Evolutionary conservation across 208 protist genomes (phyloP), one percentile per base, ranked within the genome.

Genomic region (Borovskyia barvae): DNA sequence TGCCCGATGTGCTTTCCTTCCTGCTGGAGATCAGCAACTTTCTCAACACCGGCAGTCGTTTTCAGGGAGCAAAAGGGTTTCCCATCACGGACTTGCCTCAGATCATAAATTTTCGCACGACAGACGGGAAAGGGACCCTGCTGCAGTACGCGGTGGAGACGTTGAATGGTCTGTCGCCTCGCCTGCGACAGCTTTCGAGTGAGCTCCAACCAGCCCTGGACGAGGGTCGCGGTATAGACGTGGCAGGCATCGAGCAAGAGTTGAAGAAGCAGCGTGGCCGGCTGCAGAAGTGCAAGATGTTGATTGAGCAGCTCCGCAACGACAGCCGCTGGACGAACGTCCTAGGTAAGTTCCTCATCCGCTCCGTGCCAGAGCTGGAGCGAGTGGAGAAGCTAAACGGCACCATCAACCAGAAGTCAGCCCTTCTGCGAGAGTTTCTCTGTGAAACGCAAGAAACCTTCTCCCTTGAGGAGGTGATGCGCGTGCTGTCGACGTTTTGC

Each of bases 21-120:
- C 57, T 90, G 25, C 68, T 94, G 24, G 59, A 75, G 15, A 49
- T 90, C 24, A 85, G 78, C 43, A 94, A 94, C 64, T 79, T 87
- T 55, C 57, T 94, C 22, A 94, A 94, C 67, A 59, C 52, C 24
- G 87, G 87, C 36, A 94, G 77, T 40, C 71, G 72, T 28, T 89
- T 77, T 60, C 68, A 88, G 43, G 78, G 73, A 22, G 82, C 82
- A 11, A 82, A 80, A 52, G 87, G 72, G 15, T 94, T 94, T 66
- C 73, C 77, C 35, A 81, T 92, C 49, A 82, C 82, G 33, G 73
- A 90, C 37, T 54, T 94, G 15, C 64, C 71, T 29, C 66, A 82
- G 30, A 82, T 92, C 49, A 79, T 84, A 43, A 70, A 84, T 49
- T 85, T 90, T 49, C 67, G 55, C 19, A 85, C 85, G 11, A 87